Conservation (phyloP, 2,329 filamentous ascomycete genomes). For the Hypoxylon sp. region DNA sequence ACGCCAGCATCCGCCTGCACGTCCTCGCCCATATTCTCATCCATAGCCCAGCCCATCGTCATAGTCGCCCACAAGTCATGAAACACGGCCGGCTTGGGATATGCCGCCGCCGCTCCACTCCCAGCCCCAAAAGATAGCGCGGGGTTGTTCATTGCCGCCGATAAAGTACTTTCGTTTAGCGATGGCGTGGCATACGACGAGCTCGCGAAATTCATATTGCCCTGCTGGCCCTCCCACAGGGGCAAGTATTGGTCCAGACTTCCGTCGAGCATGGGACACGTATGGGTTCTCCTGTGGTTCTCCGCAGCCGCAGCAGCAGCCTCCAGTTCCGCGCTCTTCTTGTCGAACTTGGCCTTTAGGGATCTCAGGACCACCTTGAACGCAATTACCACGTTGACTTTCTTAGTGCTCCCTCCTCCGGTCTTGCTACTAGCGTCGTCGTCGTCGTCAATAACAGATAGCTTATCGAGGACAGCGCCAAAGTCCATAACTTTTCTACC, state of each 20-base stretch:
- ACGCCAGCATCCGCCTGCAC: conserved; percentile 12
- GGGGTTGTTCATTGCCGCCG: conserved; percentile 2
- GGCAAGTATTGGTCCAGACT: conserved; percentile 64
- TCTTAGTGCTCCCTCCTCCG: conserved; percentile 44
- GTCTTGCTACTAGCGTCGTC: conserved; percentile 22
- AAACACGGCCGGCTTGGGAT: conserved; percentile 51
- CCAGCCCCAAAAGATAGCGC: conserved; percentile 16
- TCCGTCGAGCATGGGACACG: conserved; percentile 68
- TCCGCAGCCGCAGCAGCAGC: conserved; percentile 36
- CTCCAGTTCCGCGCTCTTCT: conserved; percentile 57
- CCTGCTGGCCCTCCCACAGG: conserved; percentile 61
- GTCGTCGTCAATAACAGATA: conserved; percentile 49
- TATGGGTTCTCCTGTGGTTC: conserved; percentile 43
- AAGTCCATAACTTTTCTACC: conserved; percentile 61
- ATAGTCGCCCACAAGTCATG: conserved; percentile 66
- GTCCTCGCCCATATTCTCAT: conserved; percentile 6
- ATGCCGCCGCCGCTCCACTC: conserved; percentile 13
- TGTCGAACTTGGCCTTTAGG: conserved; percentile 63
- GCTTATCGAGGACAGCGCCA: conserved; percentile 57
- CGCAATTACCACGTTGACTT: conserved; percentile 62
- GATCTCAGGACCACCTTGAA: conserved; percentile 63
- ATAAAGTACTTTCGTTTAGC: conserved; percentile 23
- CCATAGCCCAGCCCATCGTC: conserved; percentile 62
- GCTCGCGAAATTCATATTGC: conserved; percentile 19
- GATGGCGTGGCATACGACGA: conserved; percentile 28